Conservation (phyloP, 2,329 filamentous ascomycete species). For the Myriosclerotinia scirpicola region DNA sequence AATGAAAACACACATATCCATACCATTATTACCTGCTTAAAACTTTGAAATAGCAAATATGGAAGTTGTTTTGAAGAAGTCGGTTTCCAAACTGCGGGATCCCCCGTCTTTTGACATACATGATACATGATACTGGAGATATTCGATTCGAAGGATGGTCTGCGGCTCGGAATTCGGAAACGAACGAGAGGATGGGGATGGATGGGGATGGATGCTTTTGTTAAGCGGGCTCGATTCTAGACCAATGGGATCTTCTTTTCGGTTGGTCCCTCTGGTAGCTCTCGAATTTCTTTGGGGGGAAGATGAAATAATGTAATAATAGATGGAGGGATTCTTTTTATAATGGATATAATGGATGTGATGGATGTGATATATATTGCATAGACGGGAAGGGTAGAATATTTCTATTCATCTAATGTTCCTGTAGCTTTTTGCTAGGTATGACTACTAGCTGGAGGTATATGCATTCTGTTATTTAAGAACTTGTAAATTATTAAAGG, state of each 20-base stretch:
- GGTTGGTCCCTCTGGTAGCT: not conserved
- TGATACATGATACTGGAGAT: not conserved
- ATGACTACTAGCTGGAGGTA: too few species aligned
- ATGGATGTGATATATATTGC: too few species aligned
- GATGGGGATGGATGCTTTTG: too few species aligned
- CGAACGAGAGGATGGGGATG: not conserved
- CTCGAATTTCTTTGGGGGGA: not conserved
- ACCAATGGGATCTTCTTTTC: conserved; percentile 7
- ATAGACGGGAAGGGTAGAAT: too few species aligned
- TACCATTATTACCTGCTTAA: not conserved
- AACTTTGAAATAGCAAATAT: not conserved
- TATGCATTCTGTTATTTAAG: too few species aligned
- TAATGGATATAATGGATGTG: too few species aligned
- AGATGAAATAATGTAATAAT: too few species aligned
- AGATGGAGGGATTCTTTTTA: too few species aligned
- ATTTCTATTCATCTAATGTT: too few species aligned
- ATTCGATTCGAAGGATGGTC: not conserved
- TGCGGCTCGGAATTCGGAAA: conserved; percentile 1
- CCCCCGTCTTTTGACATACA: not conserved
- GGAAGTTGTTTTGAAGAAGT: not conserved
- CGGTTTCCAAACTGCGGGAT: not conserved
- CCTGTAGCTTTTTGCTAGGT: too few species aligned
- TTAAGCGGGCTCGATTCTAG: not conserved
- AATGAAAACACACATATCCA: not conserved
- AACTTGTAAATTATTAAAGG: not conserved